Evolutionary conservation across 1,284 basidiomycete genomes (phyloP).

Genomic region (Fomitopsis schrenkii): DNA sequence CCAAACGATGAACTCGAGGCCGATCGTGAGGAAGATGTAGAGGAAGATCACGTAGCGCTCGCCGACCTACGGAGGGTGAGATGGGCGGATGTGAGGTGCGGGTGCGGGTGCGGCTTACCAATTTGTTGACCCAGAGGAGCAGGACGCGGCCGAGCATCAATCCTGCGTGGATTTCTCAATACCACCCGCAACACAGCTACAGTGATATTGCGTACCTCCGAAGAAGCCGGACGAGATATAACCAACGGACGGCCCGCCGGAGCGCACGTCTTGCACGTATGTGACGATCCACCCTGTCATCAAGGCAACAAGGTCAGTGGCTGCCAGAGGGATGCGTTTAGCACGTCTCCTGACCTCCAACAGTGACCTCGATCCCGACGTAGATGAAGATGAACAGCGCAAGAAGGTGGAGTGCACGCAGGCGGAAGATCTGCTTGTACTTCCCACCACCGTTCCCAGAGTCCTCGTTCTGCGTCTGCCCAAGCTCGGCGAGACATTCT

Average conservation of each 20-base stretch:
- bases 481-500: constrained; percentile 32
- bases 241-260: constrained; percentile 43
- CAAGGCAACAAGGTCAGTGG: background rate
- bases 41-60: constrained; percentile 37
- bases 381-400: constrained; percentile 44
- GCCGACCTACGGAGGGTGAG: constrained; percentile 29
- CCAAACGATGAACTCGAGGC: constrained; percentile 55
- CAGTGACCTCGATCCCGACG: constrained; percentile 44
- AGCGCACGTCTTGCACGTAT: constrained; percentile 40
- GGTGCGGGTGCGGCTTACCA: constrained; percentile 25
- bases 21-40: constrained; percentile 34
- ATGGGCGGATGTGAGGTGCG: background rate
- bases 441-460: constrained; percentile 25
- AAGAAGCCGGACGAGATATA: constrained; percentile 52
- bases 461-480: constrained; percentile 22
- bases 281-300: constrained; percentile 48
- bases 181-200: background rate
- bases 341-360: constrained; percentile 32
- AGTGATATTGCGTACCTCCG: constrained; percentile 31
- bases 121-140: constrained; percentile 47
- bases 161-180: constrained; percentile 21
- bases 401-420: constrained; percentile 36
- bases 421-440: constrained; percentile 35
- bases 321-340: background rate
- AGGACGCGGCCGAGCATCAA: constrained; percentile 39